A percentile compares a stretch with the other conserved stretches of the same genome.
Conservation (phyloP, 169 alveolate genomes). For the Cryptosporidium sp. region DNA sequence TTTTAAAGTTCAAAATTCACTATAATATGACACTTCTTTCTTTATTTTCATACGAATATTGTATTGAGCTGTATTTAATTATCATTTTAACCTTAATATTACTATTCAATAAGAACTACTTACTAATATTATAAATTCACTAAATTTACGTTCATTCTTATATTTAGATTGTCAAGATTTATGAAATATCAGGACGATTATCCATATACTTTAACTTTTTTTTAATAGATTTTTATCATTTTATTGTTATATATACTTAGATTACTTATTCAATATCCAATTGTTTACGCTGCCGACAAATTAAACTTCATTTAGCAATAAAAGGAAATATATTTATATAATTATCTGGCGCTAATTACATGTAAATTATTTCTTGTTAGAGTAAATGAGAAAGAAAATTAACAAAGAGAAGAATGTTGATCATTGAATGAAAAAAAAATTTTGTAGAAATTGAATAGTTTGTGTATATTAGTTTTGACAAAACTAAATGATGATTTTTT, state of each 20-base stretch:
- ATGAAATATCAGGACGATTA: too few species aligned
- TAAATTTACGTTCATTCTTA: background rate
- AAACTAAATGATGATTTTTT: too few species aligned
- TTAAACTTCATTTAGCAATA: too few species aligned
- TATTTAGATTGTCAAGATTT: background rate
- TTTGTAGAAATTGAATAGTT: too few species aligned
- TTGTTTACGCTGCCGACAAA: too few species aligned
- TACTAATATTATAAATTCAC: background rate
- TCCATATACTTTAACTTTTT: too few species aligned
- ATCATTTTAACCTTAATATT: background rate
- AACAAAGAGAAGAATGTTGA: background rate
- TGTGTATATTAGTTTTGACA: too few species aligned
- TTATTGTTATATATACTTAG: too few species aligned
- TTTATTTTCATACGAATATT: background rate
- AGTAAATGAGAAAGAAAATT: background rate
- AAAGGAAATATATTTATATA: too few species aligned
- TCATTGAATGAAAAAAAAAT: too few species aligned
- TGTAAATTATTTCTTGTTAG: too few species aligned
- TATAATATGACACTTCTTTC: background rate
- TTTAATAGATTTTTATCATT: background rate
- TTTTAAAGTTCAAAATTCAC: background rate
- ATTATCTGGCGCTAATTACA: background rate
- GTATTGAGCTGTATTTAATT: background rate
- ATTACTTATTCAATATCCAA: background rate
- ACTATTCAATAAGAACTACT: background rate